These are phyloP conservation scores for Pythium rhizo-oryzae DNA, from an alignment of 352 stramenopile species.

Conservation along the genomic window DNA sequence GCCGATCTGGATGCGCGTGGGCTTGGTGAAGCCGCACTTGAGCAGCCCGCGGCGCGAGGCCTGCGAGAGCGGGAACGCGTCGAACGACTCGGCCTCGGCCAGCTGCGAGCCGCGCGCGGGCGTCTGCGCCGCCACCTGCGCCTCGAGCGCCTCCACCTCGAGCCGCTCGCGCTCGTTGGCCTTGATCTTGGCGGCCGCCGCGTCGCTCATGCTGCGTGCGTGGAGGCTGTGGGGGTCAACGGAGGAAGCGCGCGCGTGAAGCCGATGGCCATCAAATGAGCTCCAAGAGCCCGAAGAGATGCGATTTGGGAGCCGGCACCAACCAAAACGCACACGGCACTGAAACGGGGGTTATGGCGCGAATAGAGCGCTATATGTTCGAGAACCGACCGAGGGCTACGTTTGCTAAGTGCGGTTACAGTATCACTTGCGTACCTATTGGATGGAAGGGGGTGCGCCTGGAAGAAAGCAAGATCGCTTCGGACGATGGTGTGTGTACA, in stretches of 20 bases:
- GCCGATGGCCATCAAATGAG: constrained; percentile 17
- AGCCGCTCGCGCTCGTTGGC: constrained; percentile 72
- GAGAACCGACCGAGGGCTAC: constrained; percentile 1
- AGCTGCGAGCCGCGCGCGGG: constrained; percentile 82
- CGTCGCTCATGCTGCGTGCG: constrained; percentile 11
- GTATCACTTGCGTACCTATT: not conserved
- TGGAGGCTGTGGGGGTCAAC: not conserved
- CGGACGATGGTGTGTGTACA: no score
- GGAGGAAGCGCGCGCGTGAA: no score
- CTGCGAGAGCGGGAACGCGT: constrained; percentile 83
- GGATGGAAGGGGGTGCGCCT: no score
- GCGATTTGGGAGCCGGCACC: constrained; percentile 6
- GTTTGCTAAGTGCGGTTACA: constrained; percentile 19
- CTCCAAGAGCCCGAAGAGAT: constrained; percentile 20
- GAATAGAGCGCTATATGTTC: constrained; percentile 24
- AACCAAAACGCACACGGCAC: constrained; percentile 23
- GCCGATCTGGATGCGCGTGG: constrained; percentile 90
- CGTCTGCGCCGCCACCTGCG: constrained; percentile 68
- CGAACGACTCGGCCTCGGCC: constrained; percentile 75
- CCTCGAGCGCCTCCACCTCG: constrained; percentile 69
- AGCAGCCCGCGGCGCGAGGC: constrained; percentile 71
- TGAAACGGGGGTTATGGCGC: not conserved
- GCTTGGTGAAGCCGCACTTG: constrained; percentile 80
- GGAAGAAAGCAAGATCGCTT: not conserved
- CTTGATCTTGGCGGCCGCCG: constrained; percentile 49